phyloP scores from a whole-genome alignment of 768 basidiomycete species.

The Hydnomerulius pinastri region DNA sequence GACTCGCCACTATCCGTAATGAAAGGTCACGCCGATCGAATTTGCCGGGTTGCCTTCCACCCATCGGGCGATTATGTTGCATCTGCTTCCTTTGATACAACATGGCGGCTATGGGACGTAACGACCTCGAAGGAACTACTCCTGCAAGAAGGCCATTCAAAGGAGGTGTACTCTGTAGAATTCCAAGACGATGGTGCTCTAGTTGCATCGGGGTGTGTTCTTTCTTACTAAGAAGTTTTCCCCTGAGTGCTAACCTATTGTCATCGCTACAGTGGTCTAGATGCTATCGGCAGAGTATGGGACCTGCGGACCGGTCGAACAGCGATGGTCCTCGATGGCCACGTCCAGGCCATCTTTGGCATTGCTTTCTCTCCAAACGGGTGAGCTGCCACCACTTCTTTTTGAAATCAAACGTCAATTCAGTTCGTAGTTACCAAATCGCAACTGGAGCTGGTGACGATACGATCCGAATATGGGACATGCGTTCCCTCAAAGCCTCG shows the following conservation, averaged over 20 bases:
- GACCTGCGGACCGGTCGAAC: conserved; percentile 93
- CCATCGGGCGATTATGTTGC: conserved; percentile 93
- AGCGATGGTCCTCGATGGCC: conserved; percentile 97
- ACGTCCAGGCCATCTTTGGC: conserved; percentile 88
- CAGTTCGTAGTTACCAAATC: conserved; percentile 81
- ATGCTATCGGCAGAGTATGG: conserved; percentile 97
- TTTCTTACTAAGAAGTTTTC: background rate
- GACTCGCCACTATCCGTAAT: conserved; percentile 85
- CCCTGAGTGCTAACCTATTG: background rate
- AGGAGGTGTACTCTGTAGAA: conserved; percentile 94
- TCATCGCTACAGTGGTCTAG: conserved; percentile 80
- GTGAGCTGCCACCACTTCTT: conserved; percentile 54
- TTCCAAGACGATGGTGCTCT: conserved; percentile 96
- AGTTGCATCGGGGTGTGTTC: conserved; percentile 84
- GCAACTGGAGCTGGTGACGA: conserved; percentile 97
- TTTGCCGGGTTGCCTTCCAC: conserved; percentile 95
- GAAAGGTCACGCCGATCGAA: conserved; percentile 86
- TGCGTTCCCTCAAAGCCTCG: conserved; percentile 87
- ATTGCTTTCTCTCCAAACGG: conserved; percentile 96
- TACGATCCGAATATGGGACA: conserved; percentile 98
- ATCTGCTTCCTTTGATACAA: conserved; percentile 95
- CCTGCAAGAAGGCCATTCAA: conserved; percentile 95
- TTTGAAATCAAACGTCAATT: background rate
- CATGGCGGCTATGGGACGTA: conserved; percentile 98
- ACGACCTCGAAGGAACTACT: conserved; percentile 77